phyloP scores from a whole-genome alignment of 148 eudicot genomes.

The Nepenthes gracilis region DNA sequence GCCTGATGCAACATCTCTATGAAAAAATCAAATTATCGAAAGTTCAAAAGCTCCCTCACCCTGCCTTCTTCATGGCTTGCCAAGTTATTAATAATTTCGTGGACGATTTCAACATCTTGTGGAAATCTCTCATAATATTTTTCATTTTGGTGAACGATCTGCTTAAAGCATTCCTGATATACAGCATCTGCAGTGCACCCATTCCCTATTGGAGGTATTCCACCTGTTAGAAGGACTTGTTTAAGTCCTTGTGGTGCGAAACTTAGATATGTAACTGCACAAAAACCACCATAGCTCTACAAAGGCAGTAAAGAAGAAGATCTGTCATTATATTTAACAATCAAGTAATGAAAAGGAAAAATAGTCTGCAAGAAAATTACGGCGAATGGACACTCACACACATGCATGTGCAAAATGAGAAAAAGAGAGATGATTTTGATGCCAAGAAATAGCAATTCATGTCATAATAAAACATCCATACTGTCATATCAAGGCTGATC shows the following conservation, averaged over 20 bases:
- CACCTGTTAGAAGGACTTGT: constrained; percentile 90
- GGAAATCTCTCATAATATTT: constrained; percentile 90
- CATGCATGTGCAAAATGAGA: too few relatives aligned
- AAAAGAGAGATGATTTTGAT: too few relatives aligned
- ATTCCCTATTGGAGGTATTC: constrained; percentile 70
- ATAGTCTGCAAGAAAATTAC: too few relatives aligned
- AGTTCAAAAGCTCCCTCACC: constrained; percentile 32
- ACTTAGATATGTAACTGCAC: constrained; percentile 88
- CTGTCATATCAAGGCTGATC: too few relatives aligned
- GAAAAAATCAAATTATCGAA: background rate
- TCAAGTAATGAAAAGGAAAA: background rate
- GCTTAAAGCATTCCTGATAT: constrained; percentile 62
- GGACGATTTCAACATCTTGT: constrained; percentile 63
- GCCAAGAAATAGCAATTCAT: too few relatives aligned
- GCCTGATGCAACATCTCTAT: background rate
- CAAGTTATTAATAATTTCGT: constrained; percentile 54
- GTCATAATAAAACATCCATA: too few relatives aligned
- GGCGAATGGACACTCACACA: background rate
- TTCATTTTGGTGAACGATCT: constrained; percentile 51
- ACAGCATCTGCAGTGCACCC: constrained; percentile 79
- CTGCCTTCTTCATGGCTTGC: constrained; percentile 72
- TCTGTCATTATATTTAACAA: background rate
- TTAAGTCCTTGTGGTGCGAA: constrained; percentile 89
- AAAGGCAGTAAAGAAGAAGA: constrained; percentile 9
- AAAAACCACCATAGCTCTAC: constrained; percentile 95